phyloP scores from a whole-genome alignment of 306 rosid species.

The Castanea crenata region DNA sequence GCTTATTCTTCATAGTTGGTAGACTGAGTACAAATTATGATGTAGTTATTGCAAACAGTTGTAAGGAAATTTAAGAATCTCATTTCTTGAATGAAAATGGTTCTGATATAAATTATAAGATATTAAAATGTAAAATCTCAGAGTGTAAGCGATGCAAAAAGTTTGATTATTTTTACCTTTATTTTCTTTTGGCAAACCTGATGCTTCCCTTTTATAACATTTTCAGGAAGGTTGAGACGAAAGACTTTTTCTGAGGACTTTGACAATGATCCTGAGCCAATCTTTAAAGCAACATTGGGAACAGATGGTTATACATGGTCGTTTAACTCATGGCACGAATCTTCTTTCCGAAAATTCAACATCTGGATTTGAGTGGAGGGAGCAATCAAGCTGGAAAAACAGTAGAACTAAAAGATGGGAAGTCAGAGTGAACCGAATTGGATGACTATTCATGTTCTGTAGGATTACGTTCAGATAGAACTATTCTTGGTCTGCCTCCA shows the following conservation, averaged over 20 bases:
- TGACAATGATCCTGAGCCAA: slow-evolving; percentile 45
- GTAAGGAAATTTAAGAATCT: neutral
- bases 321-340: slow-evolving; percentile 30
- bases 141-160: neutral
- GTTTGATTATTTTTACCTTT: neutral
- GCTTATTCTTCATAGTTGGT: neutral
- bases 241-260: slow-evolving; percentile 39
- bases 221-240: slow-evolving; percentile 37
- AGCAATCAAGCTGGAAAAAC: slow-evolving; percentile 42
- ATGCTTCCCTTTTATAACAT: neutral
- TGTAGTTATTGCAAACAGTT: neutral
- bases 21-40: neutral
- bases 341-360: slow-evolving; percentile 40
- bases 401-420: slow-evolving; percentile 41
- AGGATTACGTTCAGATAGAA: slow-evolving; percentile 63
- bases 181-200: neutral
- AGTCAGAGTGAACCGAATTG: slow-evolving; percentile 54
- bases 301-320: slow-evolving; percentile 64
- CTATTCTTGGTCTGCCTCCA: slow-evolving; percentile 74
- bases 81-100: neutral
- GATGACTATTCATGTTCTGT: slow-evolving; percentile 39
- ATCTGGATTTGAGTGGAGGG: slow-evolving; percentile 67
- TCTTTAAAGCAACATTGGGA: slow-evolving; percentile 59
- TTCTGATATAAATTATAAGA: neutral
- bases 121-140: neutral